Base-by-base conservation (phyloP, 2,329 filamentous ascomycete species). In the Calonectria leucothoes region DNA sequence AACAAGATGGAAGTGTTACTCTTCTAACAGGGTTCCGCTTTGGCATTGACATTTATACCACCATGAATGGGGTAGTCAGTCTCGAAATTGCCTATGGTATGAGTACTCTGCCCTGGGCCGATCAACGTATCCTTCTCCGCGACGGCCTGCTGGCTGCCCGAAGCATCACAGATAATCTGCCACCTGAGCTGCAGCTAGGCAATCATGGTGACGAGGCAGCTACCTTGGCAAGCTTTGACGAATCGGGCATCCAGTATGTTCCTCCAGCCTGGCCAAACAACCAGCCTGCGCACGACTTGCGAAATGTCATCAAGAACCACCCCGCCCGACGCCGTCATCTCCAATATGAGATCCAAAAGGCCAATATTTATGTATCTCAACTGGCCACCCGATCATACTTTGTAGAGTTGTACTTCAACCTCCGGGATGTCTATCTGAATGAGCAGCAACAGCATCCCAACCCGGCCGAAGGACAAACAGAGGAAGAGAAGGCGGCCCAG, bases 281-380 rank as follows among this genome's bases (percentile, higher is more conserved):
- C 7, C 86, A 88, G 74, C 86, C 88, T 0, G 79, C 86, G 11
- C 85, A 89, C 74, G 89, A 91, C 75, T 79, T 90, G 20, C 87
- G 89, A 51, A 87, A 86, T 48, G 83, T 86, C 10, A 86, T 91
- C 71, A 87, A 87, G 68, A 83, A 85, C 25, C 85, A 91, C 31
- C 87, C 89, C 1, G 82, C 85, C 31, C 86, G 87, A 3, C 88
- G 90, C 3, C 88, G 91, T 1, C 86, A 89, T 69, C 82, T 95
- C 6, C 94, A 97, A 81, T 95, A 93, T 77, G 95, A 98, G 84
- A 97, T 98, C 35, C 95, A 98, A 82, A 98, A 97, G 82, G 94
- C 95, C 8, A 98, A 98, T 82, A 94, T 98, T 48, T 95, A 96
- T 81, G 92, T 93, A 2, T 96, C 93, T 7, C 93, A 95, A 79